Conservation (phyloP, 2,329 filamentous ascomycete species). For the Emergomyces orientalis region DNA sequence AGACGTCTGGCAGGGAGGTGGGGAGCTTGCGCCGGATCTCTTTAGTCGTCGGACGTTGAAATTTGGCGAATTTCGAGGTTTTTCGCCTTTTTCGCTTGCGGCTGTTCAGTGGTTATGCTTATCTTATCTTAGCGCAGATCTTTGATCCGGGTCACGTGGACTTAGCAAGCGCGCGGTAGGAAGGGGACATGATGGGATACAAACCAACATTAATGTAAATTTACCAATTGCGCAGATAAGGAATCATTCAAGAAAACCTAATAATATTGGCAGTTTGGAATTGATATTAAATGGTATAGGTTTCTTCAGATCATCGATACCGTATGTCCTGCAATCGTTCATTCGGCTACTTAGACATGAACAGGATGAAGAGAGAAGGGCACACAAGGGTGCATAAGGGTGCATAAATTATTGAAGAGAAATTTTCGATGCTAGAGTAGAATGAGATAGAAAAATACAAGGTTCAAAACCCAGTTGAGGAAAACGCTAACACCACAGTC, state of each 20-base stretch:
- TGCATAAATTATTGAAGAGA: background rate
- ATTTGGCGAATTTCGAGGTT: slow-evolving; percentile 35
- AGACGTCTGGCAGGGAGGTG: background rate
- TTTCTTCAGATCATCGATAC: background rate
- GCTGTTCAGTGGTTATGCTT: slow-evolving; percentile 30
- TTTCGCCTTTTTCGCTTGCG: slow-evolving; percentile 30
- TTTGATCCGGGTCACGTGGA: slow-evolving; percentile 13
- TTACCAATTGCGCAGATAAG: background rate
- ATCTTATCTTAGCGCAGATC: slow-evolving; percentile 33
- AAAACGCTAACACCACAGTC: background rate
- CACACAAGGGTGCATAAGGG: background rate
- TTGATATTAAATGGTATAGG: background rate
- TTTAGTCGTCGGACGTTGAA: slow-evolving; percentile 24
- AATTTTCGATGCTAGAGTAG: background rate
- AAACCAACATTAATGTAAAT: background rate
- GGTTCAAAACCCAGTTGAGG: background rate
- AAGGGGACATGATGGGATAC: background rate
- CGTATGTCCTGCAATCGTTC: background rate
- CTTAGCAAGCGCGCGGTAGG: background rate
- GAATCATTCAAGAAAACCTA: background rate
- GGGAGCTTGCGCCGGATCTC: slow-evolving; percentile 25
- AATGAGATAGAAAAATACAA: slow-evolving; percentile 1
- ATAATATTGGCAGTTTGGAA: background rate
- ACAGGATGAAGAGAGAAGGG: too few relatives aligned
- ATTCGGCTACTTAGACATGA: background rate